Percentiles rank a stretch among this genome's conserved stretches.
phyloP scores from a whole-genome alignment of 139 green algal species.

The Helicosporidium sp. region DNA sequence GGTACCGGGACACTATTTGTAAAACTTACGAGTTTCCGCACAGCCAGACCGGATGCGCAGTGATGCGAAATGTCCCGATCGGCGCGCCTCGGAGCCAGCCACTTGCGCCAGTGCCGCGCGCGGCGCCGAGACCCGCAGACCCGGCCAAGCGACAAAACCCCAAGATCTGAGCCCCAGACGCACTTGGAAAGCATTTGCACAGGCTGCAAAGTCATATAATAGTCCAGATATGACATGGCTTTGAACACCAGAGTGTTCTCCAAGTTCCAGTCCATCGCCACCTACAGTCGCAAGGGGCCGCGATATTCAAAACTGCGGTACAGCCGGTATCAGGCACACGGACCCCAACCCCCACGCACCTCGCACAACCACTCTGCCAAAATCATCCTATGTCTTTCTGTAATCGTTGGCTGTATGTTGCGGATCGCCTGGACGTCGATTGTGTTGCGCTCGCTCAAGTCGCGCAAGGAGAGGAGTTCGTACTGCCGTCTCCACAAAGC shows the following conservation, averaged over 20 bases:
- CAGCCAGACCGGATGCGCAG: too few relatives aligned
- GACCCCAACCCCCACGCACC: too few relatives aligned
- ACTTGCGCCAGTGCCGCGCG: background rate
- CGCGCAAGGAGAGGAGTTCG: conserved; percentile 24
- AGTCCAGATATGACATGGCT: conserved; percentile 34
- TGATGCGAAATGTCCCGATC: too few relatives aligned
- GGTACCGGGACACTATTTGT: too few relatives aligned
- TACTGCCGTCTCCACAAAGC: conserved; percentile 24
- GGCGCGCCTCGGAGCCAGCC: too few relatives aligned
- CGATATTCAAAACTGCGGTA: too few relatives aligned
- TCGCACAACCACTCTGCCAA: conserved; percentile 34
- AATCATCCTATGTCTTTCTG: conserved; percentile 16
- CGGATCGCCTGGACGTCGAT: conserved; percentile 6
- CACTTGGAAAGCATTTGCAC: conserved; percentile 10
- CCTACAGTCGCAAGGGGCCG: too few relatives aligned
- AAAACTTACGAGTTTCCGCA: too few relatives aligned
- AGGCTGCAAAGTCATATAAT: conserved; percentile 12
- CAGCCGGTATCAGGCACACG: too few relatives aligned
- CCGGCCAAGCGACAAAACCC: background rate
- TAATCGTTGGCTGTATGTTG: conserved; percentile 18
- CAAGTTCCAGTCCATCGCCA: conserved; percentile 37
- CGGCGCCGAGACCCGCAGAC: too few relatives aligned
- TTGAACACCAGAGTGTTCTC: conserved; percentile 36
- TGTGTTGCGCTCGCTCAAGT: conserved; percentile 12
- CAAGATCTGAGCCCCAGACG: background rate